Base-by-base conservation (phyloP, 345 rosid species). In the Melastoma malabathricum region DNA sequence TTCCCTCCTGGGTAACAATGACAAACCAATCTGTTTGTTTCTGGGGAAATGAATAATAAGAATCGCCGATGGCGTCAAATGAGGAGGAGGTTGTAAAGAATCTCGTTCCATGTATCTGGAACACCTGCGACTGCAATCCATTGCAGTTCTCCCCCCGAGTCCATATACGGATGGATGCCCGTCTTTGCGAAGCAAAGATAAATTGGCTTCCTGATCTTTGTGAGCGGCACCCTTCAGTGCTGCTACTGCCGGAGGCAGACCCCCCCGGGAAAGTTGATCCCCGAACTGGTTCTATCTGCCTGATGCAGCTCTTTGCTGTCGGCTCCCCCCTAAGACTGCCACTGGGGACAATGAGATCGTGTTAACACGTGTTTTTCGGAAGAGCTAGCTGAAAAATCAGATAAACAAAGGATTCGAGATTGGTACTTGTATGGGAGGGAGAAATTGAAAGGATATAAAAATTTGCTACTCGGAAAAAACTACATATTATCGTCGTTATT, bases 81-180 rank as follows among this genome's bases (percentile, higher is more conserved):
- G 38, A 31, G 44, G 66, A 82, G 63, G 25, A 71, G 71, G 68
- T 71, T 81, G 68, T 72, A 85, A 73, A 89, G 79, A 70, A 89
- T 68, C 58, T 69, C 70, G 62, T 83, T 89, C 97, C 97, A 89
- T 57, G 90, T 75, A 64, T 89, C 97, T 1, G 97, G 96, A 65
- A 86, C 96, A 10, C 96, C 96, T 1, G 87, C 49, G 98, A 64
- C 87, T 84, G 65, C 98, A 90, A 34, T 90, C 84, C 75, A 68
- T 60, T 2, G 67, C 72, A 0, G 65, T 57, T 9, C 31, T 62
- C 1, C 88, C 86, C 1, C 66, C 61, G 1, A 81, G 53, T 12
- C 96, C 96, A 41, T 80, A 90, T 6, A 55, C 51, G 1, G 98
- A 90, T 61, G 98, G 98, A 64, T 86, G 98, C 0, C 81, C 98